Percentiles rank a stretch among this genome's conserved stretches.
Evolutionary conservation across 2,329 filamentous ascomycete species (phyloP).

Genomic region (Pestalotiopsis sp.): DNA sequence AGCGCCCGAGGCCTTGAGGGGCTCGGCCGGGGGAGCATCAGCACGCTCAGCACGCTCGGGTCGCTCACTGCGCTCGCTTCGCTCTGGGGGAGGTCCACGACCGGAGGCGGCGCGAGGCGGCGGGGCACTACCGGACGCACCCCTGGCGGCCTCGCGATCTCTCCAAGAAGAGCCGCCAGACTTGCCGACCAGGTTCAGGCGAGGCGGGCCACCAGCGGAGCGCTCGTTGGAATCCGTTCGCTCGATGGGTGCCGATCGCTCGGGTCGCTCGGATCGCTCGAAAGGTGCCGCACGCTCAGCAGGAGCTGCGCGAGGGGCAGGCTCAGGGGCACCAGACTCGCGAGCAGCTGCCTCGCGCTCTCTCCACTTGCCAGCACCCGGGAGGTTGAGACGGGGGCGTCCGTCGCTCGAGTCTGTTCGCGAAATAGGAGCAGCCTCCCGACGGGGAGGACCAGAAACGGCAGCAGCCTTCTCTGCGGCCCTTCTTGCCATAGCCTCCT

Average conservation of each 20-base stretch:
- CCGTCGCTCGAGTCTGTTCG: conserved; percentile 33
- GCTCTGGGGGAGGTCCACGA: conserved; percentile 17
- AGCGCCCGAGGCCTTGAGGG: conserved; percentile 54
- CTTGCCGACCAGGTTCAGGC: conserved; percentile 54
- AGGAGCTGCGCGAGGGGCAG: conserved; percentile 28
- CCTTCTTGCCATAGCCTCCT: conserved; percentile 80
- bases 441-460: conserved; percentile 34
- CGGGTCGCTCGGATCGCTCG: conserved; percentile 37
- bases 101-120: conserved; percentile 1
- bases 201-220: conserved; percentile 48
- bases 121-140: conserved; percentile 23
- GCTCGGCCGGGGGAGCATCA: conserved; percentile 46
- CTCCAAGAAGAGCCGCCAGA: conserved; percentile 57
- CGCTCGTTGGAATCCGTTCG: conserved; percentile 35
- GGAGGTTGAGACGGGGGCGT: conserved; percentile 28
- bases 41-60: conserved; percentile 6
- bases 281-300: conserved; percentile 28
- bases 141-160: conserved; percentile 58
- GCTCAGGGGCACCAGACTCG: conserved; percentile 32
- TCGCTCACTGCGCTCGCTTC: conserved; percentile 9
- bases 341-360: conserved; percentile 38
- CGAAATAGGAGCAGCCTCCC: conserved; percentile 40
- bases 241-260: conserved; percentile 9
- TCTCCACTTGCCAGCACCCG: conserved; percentile 45
- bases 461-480: conserved; percentile 64